Evolutionary conservation across 2,329 filamentous ascomycete genomes (phyloP), one percentile per base, ranked within the genome.

Genomic region (Whalleya microplaca): DNA sequence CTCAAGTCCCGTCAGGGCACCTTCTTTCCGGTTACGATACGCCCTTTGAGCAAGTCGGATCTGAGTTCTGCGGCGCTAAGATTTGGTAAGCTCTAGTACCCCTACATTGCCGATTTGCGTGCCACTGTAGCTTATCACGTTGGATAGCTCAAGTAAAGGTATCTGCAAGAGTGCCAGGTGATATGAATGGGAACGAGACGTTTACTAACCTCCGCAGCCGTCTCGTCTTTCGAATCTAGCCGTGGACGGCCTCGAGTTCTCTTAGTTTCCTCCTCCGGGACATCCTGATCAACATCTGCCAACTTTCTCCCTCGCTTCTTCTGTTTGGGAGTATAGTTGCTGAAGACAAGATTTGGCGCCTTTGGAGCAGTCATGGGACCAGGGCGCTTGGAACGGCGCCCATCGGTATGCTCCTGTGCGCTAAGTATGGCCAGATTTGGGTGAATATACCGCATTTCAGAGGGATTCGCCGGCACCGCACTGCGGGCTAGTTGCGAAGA

Each of bases 1-100:
- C 69, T 92, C 88, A 10, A 96, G 79, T 1, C 84, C 85, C 23
- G 85, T 82, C 53, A 96, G 94, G 4, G 90, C 89, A 20, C 83
- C 88, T 69, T 96, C 92, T 73, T 96, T 96, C 49, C 92, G 87
- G 67, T 89, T 85, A 16, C 92, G 85, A 69, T 96, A 96, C 0
- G 91, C 91, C 63, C 92, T 81, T 72, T 96, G 92, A 1, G 92
- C 92, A 52, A 94, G 82, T 21, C 92, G 87, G 61, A 96, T 95
- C 71, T 96, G 92, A 4, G 91, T 94, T 52, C 92, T 84, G 50
- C 92, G 88, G 59, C 91, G 88, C 89, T 90, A 63, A 44, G 40
- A 44, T 47, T 43, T 55, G 58, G 58, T 67, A 62, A 69, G 41
- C 23, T 46, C 58, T 45, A 27, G 43, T 46, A 3, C 32, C 3